These are phyloP conservation scores for Pseudonectria buxi DNA, from an alignment of 2,329 filamentous ascomycete genomes.

Conservation along the genomic window DNA sequence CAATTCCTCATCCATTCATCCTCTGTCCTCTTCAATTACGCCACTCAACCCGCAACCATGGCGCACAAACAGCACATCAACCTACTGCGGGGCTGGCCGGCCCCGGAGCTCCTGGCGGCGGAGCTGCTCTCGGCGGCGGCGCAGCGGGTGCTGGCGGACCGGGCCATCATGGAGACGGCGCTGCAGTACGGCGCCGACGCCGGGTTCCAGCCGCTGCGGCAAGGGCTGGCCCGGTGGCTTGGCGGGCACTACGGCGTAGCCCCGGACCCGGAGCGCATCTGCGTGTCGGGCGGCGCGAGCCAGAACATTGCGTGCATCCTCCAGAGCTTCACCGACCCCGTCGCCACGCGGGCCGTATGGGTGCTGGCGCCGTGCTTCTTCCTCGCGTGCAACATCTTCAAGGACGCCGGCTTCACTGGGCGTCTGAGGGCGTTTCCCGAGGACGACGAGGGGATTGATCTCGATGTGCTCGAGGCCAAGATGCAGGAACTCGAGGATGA, in stretches of 20 bases:
- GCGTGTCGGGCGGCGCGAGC: constrained; percentile 77
- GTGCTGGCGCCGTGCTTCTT: constrained; percentile 78
- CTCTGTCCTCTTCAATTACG: constrained; percentile 6
- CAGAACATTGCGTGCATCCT: constrained; percentile 75
- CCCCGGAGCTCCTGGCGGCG: constrained; percentile 56
- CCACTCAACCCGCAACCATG: constrained; percentile 14
- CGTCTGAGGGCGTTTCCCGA: constrained; percentile 66
- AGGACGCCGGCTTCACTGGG: constrained; percentile 67
- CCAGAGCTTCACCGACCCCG: constrained; percentile 73
- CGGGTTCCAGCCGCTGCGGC: constrained; percentile 64
- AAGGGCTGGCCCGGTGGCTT: constrained; percentile 65
- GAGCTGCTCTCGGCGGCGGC: constrained; percentile 55
- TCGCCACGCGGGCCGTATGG: constrained; percentile 70
- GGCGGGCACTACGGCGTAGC: constrained; percentile 48
- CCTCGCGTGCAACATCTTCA: constrained; percentile 78
- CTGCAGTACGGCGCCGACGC: constrained; percentile 74
- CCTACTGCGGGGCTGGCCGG: constrained; percentile 63
- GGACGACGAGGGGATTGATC: constrained; percentile 69
- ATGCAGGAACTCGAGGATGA: constrained; percentile 24
- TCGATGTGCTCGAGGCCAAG: constrained; percentile 40
- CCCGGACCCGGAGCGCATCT: constrained; percentile 54
- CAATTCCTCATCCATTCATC: constrained; percentile 1
- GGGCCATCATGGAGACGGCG: constrained; percentile 51
- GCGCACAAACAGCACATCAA: constrained; percentile 47
- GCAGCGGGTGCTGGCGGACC: constrained; percentile 53